A percentile compares a stretch with the other conserved stretches of the same genome.
Evolutionary conservation across 2,329 filamentous ascomycete species (phyloP).

Genomic region (Verticillium longisporum): DNA sequence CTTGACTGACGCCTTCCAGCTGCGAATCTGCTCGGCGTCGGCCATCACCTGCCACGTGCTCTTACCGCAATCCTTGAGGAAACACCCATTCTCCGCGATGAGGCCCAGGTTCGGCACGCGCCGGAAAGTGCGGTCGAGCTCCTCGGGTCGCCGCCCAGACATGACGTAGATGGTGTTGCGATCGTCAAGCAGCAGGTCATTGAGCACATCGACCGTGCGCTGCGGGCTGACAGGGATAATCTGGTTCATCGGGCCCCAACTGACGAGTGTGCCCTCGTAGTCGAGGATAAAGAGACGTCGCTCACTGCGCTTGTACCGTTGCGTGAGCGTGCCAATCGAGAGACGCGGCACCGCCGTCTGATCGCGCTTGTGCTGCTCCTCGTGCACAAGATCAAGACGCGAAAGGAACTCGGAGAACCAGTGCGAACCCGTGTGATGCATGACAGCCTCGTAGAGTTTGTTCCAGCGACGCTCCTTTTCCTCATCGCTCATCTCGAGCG

Average conservation of each 20-base stretch:
- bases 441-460: slow-evolving; percentile 65
- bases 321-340: slow-evolving; percentile 56
- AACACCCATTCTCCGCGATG: slow-evolving; percentile 93
- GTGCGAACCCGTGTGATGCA: slow-evolving; percentile 73
- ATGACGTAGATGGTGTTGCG: slow-evolving; percentile 89
- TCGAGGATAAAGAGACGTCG: slow-evolving; percentile 83
- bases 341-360: slow-evolving; percentile 82
- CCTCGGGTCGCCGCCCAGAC: slow-evolving; percentile 81
- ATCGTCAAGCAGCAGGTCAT: slow-evolving; percentile 72
- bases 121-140: slow-evolving; percentile 80
- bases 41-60: slow-evolving; percentile 73
- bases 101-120: slow-evolving; percentile 77
- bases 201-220: slow-evolving; percentile 75
- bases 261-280: slow-evolving; percentile 87
- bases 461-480: slow-evolving; percentile 73
- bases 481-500: slow-evolving; percentile 69
- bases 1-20: slow-evolving; percentile 80
- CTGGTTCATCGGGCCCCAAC: slow-evolving; percentile 75
- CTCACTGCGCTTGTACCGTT: slow-evolving; percentile 59
- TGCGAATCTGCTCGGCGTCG: slow-evolving; percentile 59
- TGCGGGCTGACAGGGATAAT: slow-evolving; percentile 81
- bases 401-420: slow-evolving; percentile 77
- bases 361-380: slow-evolving; percentile 78
- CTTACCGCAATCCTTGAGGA: slow-evolving; percentile 64
- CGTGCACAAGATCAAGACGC: slow-evolving; percentile 67